Percentiles rank a stretch among this genome's conserved stretches.
These are phyloP conservation scores for Cornus florida DNA, from an alignment of 148 eudicot genomes.

Conservation along the genomic window DNA sequence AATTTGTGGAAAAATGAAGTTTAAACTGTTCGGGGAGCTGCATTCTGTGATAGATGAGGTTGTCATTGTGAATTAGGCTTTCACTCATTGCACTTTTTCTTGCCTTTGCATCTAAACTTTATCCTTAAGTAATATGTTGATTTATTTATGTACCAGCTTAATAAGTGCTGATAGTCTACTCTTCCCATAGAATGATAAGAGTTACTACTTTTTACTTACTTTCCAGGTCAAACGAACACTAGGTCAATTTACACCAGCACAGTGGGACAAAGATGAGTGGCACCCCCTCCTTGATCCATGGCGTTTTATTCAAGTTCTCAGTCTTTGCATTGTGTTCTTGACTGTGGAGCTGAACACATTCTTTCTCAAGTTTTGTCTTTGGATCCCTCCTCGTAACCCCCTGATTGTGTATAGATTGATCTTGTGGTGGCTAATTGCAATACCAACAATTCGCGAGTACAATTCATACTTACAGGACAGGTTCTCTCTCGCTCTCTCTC, in stretches of 20 bases:
- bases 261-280: conserved; percentile 99
- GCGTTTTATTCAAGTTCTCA: conserved; percentile 89
- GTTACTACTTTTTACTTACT: neutral
- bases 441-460: conserved; percentile 95
- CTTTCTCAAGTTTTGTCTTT: conserved; percentile 93
- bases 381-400: conserved; percentile 97
- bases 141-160: neutral
- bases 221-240: conserved; percentile 84
- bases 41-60: neutral
- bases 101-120: neutral
- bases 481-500: conserved; percentile 28
- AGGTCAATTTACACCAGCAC: conserved; percentile 95
- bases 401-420: conserved; percentile 75
- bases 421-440: conserved; percentile 97
- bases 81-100: neutral
- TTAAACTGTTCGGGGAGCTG: neutral
- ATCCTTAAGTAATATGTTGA: neutral
- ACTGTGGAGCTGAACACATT: conserved; percentile 96
- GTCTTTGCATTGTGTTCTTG: conserved; percentile 77
- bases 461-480: conserved; percentile 93
- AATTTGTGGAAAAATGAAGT: neutral
- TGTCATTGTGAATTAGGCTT: neutral
- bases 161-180: neutral
- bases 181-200: neutral
- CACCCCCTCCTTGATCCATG: conserved; percentile 93